Base-by-base conservation (phyloP, 257 asterid species). In the Nicotiana tomentosiformis region DNA sequence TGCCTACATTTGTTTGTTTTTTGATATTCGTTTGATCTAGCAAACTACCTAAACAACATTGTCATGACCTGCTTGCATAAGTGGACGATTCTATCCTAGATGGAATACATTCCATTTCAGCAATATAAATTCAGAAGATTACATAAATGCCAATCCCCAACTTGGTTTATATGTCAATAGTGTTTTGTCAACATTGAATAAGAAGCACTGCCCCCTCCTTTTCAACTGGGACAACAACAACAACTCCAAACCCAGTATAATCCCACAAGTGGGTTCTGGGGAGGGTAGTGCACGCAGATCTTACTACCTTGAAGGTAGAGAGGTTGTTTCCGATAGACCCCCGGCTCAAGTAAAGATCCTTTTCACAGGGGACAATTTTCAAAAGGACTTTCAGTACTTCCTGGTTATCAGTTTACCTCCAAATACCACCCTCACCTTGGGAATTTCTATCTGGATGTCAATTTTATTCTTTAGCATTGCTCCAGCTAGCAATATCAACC, bases 171-270 rank as follows among this genome's bases (percentile, higher is more conserved):
- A 43, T 72, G 60, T 72, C 61, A 46, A 23, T 35, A 72, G 61
- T 72, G 79, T 58, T 72, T 46, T 46, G 62, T 74, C 80, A 74
- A 51, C 80, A 29, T 49, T 49, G 79, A 46, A n/a, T 74, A 51
- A 49, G 64, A 4, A 72, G 1, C 23, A 23, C 23, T 6, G 37
- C 37, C 8, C 61, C 15, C 7, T 18, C 78, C 58, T 70, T 32
- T 70, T 70, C 78, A 2, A 43, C 78, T 6, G 35, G n/a, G 49
- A 43, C 3, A 43, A 7, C 49, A 39, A 1, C 10, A 43, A 0
- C 49, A 7, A 29, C 30, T 29, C 49, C 11, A 7, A 43, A 43
- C 49, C 10, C 49, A 43, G 3, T 43, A 39, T 43, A 43, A 43
- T 43, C 49, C 49, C 2, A 43, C 3, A 43, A 43, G 49, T 43